A percentile compares a stretch with the other conserved stretches of the same genome.
Conservation (phyloP, 192 early-diverging fungal species). For the Coemansia reversa region DNA sequence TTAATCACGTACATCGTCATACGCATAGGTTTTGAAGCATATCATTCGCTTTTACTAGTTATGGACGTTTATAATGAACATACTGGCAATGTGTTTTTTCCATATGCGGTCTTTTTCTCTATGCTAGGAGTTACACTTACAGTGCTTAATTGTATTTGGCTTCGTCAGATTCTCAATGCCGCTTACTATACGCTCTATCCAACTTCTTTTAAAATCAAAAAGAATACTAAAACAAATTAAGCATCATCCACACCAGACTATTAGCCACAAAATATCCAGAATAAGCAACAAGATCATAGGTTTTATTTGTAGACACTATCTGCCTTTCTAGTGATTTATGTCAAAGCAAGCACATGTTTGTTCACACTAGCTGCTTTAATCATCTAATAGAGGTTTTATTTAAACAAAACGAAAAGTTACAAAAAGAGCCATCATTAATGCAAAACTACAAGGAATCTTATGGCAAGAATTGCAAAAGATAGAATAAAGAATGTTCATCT, state of each 20-base stretch:
- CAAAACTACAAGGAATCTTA: not conserved
- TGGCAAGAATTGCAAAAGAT: not conserved
- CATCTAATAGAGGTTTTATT: no score
- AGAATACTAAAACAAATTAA: not conserved
- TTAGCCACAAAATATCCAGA: not conserved
- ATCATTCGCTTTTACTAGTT: slow-evolving; percentile 25
- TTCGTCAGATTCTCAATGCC: slow-evolving; percentile 37
- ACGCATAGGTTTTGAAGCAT: slow-evolving; percentile 40
- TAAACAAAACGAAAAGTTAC: no score
- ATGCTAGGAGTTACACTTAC: slow-evolving; percentile 38
- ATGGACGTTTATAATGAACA: slow-evolving; percentile 4
- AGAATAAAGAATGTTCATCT: not conserved
- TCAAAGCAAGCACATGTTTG: not conserved
- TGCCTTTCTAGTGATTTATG: not conserved
- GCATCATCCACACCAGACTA: not conserved
- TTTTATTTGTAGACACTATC: not conserved
- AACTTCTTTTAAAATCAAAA: not conserved
- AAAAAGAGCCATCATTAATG: not conserved
- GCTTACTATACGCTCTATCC: slow-evolving; percentile 34
- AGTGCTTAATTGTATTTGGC: slow-evolving; percentile 40
- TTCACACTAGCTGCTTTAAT: no score
- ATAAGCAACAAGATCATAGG: not conserved
- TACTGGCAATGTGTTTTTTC: slow-evolving; percentile 25
- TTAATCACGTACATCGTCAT: slow-evolving; percentile 21
- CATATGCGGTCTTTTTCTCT: slow-evolving; percentile 42